Base-by-base conservation (phyloP, 345 rosid genomes). In the Diplotaxis tenuifolia region DNA sequence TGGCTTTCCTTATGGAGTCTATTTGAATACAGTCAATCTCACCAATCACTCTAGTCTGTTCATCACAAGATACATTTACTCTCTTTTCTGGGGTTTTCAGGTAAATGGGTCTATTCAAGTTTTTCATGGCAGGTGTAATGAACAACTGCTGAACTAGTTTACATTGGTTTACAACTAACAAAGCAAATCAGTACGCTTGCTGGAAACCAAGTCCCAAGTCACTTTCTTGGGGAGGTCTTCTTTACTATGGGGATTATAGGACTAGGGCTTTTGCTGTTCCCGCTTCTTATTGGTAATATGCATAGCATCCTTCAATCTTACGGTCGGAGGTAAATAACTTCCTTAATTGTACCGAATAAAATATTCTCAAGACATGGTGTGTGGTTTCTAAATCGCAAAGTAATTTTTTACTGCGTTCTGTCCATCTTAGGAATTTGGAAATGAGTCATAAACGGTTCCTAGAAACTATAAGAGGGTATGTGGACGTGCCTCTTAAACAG, bases 131-230 rank as follows among this genome's bases (percentile, higher is more conserved):
- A 28, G 23, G 42, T 34, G 25, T 20, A 34, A 6, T 65, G 25
- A 25, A 28, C 16, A 16, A 53, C 15, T 53, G 42, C 20, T 65
- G 36, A 56, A 65, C 15, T 66, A 42, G 27, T 59, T 58, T 67
- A 36, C 54, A 64, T 15, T 73, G 65, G 19, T 42, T 58, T 47
- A 42, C 49, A 53, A 65, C 58, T 76, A 45, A 6, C 74, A 53
- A 80, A 94, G 98, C 98, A 94, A 94, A 91, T 94, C 82, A 91
- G 98, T 73, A 91, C 97, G 36, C 89, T 94, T 52, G 98, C 96
- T 49, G 98, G 98, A 69, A 94, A 89, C 75, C 97, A 64, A 78
- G 11, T 0, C 25, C 98, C 98, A 7, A 94, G 98, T 85, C 91
- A 89, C 81, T 88, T 84, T 72, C 28, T 83, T 1, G 65, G 86